Conservation (phyloP, 345 rosid species). For the Salix suchowensis region DNA sequence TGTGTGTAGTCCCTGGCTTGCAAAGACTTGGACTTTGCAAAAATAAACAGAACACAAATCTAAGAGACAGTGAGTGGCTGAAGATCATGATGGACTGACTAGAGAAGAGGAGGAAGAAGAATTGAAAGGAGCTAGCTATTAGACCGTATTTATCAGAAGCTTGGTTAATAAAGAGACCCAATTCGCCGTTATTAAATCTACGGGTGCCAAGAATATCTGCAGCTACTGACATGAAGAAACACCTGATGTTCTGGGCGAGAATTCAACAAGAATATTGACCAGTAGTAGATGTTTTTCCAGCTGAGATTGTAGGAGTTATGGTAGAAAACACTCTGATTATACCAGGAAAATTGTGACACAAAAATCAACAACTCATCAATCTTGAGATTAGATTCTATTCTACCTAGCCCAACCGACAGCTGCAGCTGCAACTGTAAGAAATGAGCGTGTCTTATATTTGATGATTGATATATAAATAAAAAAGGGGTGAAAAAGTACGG, state of each 20-base stretch:
- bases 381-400: background rate
- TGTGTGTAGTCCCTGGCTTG: slow-evolving; percentile 53
- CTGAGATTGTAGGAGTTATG: too few relatives aligned
- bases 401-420: background rate
- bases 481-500: slow-evolving; percentile 4
- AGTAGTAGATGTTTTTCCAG: background rate
- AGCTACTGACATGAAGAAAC: slow-evolving; percentile 52
- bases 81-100: background rate
- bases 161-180: slow-evolving; percentile 54
- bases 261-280: slow-evolving; percentile 36
- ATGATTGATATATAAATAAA: background rate
- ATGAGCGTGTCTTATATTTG: background rate
- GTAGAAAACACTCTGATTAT: too few relatives aligned
- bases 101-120: slow-evolving; percentile 18
- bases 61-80: background rate
- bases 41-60: background rate
- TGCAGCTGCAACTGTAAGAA: background rate
- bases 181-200: slow-evolving; percentile 40
- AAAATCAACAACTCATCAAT: background rate
- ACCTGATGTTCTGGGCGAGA: slow-evolving; percentile 56
- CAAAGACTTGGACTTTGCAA: slow-evolving; percentile 30
- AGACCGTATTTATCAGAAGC: slow-evolving; percentile 71
- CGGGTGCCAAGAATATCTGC: background rate
- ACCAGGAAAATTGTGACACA: background rate
- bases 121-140: background rate